A percentile compares a stretch with the other conserved stretches of the same genome.
Evolutionary conservation across 2,329 filamentous ascomycete species (phyloP).

Genomic region (Trichoderma citrinoviride): DNA sequence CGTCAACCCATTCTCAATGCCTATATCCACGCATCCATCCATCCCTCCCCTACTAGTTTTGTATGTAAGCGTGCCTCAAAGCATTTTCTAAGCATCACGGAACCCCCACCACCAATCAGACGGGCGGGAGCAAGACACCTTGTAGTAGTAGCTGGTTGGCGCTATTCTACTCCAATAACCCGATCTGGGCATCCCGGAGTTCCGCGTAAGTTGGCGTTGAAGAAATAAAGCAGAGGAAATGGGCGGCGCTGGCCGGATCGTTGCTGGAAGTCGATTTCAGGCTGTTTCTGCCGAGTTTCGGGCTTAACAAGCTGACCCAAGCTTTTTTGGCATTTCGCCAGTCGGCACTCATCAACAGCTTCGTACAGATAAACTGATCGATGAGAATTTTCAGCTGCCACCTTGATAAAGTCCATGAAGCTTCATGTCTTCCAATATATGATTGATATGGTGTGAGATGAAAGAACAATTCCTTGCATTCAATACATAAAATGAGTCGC

Average conservation of each 20-base stretch:
- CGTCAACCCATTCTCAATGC: background rate
- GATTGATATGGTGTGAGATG: background rate
- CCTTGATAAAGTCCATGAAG: background rate
- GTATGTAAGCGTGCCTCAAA: background rate
- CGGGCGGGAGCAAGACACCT: background rate
- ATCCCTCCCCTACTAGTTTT: no score
- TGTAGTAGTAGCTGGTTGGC: background rate
- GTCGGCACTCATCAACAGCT: background rate
- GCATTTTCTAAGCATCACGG: background rate
- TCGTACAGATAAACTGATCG: background rate
- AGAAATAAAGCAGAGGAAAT: background rate
- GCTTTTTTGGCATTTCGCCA: background rate
- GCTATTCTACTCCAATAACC: background rate
- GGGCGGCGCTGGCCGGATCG: slow-evolving; percentile 11
- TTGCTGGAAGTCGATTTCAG: background rate
- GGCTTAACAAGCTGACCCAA: background rate
- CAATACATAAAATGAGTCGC: background rate
- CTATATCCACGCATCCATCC: background rate
- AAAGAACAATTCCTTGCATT: background rate
- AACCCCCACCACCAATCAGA: slow-evolving; percentile 1
- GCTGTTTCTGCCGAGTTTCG: background rate
- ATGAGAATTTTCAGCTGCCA: background rate
- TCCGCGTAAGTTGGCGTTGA: background rate
- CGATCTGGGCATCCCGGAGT: background rate
- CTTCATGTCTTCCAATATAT: background rate